Base-by-base conservation (phyloP, 805 yeast genomes). In the Jamesozyma piceae region DNA sequence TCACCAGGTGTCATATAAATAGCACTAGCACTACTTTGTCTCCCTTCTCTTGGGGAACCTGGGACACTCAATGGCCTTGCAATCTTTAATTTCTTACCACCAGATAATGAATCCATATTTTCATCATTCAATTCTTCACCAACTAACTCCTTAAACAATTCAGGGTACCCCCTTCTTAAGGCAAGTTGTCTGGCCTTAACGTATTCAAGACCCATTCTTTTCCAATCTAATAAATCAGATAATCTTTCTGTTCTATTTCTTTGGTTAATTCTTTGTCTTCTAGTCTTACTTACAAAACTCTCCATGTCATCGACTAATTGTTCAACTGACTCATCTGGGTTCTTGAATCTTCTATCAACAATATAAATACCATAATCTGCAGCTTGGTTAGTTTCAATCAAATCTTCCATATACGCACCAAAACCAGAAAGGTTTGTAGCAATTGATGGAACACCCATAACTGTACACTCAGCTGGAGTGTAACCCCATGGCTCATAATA, bases 401-500 rank as follows among this genome's bases (percentile, higher is more conserved):
- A 72, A 63, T 90, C 97, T 66, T 90, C 98, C 97, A 90, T 90
- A 68, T 90, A 90, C 51, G 97, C 94, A 39, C 98, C 98, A 60
- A 90, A 90, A 1, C 98, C 98, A 2, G 96, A 86, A 46, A 90
- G 68, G 62, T 90, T 90, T 34, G 98, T 90, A 10, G 98, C 90
- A 57, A 90, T 85, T 5, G 96, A 86, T 15, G 98, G 98, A 46
- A 92, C 95, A 43, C 98, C 98, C 98, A 90, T 90, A 20, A 92
- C 98, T 0, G 98, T 90, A 70, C 98, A 92, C 64, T 90, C 98
- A 8, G 97, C 97, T 3, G 98, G 98, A 2, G 98, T 90, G 65
- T 90, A 90, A 32, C 98, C 98, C 98, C 98, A 90, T 3, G 98
- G 98, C 67, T 90, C 98, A 61, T 90, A 90, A 67, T 90, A 90